These are phyloP conservation scores for Trichoderma lentiforme DNA, from an alignment of 2,329 filamentous ascomycete species.

Conservation along the genomic window DNA sequence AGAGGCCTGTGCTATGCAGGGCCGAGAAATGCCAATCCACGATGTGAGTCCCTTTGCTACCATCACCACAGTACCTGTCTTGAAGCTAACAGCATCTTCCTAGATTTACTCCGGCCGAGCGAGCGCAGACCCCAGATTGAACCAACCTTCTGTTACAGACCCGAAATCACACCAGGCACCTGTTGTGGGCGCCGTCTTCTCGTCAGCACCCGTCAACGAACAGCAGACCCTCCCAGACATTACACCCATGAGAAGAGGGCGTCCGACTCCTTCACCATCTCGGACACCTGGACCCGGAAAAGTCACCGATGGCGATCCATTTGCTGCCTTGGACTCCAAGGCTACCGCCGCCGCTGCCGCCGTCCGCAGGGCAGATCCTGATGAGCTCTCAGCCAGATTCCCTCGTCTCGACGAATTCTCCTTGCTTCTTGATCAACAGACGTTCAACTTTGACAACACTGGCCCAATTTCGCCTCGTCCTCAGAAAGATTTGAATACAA, in stretches of 20 bases:
- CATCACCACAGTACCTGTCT: neutral
- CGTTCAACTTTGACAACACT: slow-evolving; percentile 64
- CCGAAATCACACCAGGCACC: slow-evolving; percentile 53
- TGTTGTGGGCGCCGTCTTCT: slow-evolving; percentile 75
- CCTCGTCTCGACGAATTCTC: slow-evolving; percentile 93
- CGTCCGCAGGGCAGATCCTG: slow-evolving; percentile 50
- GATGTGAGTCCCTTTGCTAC: slow-evolving; percentile 60
- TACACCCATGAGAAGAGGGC: slow-evolving; percentile 88
- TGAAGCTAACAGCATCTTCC: slow-evolving; percentile 2
- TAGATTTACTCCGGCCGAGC: slow-evolving; percentile 69
- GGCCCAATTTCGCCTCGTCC: slow-evolving; percentile 44
- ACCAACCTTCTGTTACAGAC: neutral
- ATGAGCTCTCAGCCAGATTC: slow-evolving; percentile 82
- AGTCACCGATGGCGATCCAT: slow-evolving; percentile 76
- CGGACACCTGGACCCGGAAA: slow-evolving; percentile 30
- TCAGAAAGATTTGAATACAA: slow-evolving; percentile 53
- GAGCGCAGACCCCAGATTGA: slow-evolving; percentile 53
- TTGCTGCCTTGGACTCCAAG: slow-evolving; percentile 78
- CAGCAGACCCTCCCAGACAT: slow-evolving; percentile 80
- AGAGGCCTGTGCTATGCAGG: slow-evolving; percentile 86
- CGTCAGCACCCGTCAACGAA: slow-evolving; percentile 63
- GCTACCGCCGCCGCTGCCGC: neutral
- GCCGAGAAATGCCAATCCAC: slow-evolving; percentile 79
- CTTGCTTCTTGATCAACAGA: slow-evolving; percentile 79
- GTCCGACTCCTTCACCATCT: slow-evolving; percentile 44